Evolutionary conservation across 495 filamentous ascomycete genomes (phyloP), one percentile per base, ranked within the genome.

Genomic region (Aspergillus heteromorphus): DNA sequence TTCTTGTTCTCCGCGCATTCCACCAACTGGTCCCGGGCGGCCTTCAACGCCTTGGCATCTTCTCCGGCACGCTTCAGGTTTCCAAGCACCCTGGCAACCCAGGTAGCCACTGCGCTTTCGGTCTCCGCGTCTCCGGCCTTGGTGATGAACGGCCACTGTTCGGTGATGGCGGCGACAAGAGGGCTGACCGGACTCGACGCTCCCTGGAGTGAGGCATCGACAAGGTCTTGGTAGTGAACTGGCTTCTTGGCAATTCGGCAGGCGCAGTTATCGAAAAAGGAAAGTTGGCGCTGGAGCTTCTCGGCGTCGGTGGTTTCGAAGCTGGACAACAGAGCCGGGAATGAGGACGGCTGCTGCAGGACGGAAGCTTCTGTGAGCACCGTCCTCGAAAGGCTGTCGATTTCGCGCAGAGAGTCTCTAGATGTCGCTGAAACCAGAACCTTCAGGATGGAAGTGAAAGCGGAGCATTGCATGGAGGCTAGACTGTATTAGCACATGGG

Each of bases 211-310:
- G 71, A 61, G 51, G 61, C 60, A 1, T 49, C 52, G 30, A 76
- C 56, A 14, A 76, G 48, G 45, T 87, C 82, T 6, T 87, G 69
- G 62, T 93, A 92, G 60, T 95, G 91, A 59, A 89, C 80, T 6
- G 87, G 84, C 36, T 81, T 82, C 48, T 82, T 84, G 5, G 83
- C 81, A 45, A 85, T 83, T 14, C 89, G 82, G 38, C 79, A 79
- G 16, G 85, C 72, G 65, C 89, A 93, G 45, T 91, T 88, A 55
- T 97, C 91, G 48, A 97, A 64, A 59, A 92, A 96, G 4, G 79
- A 55, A 40, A 77, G 31, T 53, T 72, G 72, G 3, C 58, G 60
- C 27, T 61, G 63, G 9, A 76, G 50, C 14, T 49, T 30, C 8
- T 62, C 67, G 2, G 66, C 47, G 21, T 71, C 68, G 1, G 70